Evolutionary conservation across 257 asterid species (phyloP).

Genomic region (Solanum ossicruentum): DNA sequence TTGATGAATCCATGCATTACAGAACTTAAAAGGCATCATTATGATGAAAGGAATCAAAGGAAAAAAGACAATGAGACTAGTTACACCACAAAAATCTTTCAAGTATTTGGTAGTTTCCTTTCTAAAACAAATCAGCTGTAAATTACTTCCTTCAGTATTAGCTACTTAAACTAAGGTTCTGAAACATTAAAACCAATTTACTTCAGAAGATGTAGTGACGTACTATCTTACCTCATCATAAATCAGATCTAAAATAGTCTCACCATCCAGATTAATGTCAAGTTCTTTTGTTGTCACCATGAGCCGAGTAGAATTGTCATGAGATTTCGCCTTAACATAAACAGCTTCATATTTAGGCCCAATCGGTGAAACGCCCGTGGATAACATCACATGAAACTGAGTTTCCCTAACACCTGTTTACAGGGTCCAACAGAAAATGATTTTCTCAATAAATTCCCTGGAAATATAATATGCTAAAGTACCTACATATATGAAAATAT

Average conservation of each 20-base stretch:
- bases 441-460: neutral
- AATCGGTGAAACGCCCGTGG: constrained; percentile 59
- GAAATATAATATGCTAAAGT: neutral
- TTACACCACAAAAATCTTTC: neutral
- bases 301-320: constrained; percentile 38
- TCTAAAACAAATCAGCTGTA: neutral
- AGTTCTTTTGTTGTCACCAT: constrained; percentile 45
- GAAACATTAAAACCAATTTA: neutral
- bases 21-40: neutral
- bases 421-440: neutral
- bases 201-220: neutral
- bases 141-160: neutral
- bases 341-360: constrained; percentile 58
- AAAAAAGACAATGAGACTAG: neutral
- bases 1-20: neutral
- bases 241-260: constrained; percentile 44
- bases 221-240: constrained; percentile 43
- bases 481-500: neutral
- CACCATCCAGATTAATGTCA: constrained; percentile 56
- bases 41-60: neutral
- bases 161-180: neutral
- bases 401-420: constrained; percentile 59
- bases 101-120: neutral
- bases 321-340: constrained; percentile 32
- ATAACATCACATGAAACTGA: constrained; percentile 54